Conservation (phyloP, 129 eudicot genomes). For the Escallonia rubra region DNA sequence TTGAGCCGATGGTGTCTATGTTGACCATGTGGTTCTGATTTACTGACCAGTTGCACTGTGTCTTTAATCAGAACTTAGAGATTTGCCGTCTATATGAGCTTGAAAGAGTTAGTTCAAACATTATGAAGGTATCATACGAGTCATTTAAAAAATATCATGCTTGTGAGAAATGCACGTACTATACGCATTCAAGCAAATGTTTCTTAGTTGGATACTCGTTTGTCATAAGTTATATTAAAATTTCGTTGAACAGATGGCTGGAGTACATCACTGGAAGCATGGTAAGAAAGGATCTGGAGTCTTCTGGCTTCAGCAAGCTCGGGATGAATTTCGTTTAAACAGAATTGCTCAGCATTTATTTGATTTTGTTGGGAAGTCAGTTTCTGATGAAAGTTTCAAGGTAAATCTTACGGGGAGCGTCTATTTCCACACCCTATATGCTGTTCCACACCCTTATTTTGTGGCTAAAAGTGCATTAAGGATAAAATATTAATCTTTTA, state of each 20-base stretch:
- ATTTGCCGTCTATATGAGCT: conserved; percentile 92
- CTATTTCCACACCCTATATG: no score
- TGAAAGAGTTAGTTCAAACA: conserved; percentile 56
- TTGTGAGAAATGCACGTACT: no score
- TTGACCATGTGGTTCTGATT: neutral
- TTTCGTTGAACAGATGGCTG: conserved; percentile 61
- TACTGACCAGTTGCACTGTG: neutral
- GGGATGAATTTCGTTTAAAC: conserved; percentile 75
- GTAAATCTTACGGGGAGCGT: conserved; percentile 15
- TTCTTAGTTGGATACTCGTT: no score
- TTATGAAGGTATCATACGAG: conserved; percentile 69
- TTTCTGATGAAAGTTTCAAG: conserved; percentile 89
- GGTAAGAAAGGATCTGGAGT: conserved; percentile 93
- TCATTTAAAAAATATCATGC: neutral
- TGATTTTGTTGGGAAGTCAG: conserved; percentile 91
- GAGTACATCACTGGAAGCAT: conserved; percentile 96
- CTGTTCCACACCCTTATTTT: no score
- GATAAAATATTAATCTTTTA: no score
- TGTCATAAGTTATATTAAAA: neutral
- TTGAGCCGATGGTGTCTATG: neutral
- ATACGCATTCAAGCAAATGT: neutral
- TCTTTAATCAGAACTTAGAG: conserved; percentile 61
- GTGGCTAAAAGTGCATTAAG: no score
- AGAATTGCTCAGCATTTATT: conserved; percentile 81
- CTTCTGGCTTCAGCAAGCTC: conserved; percentile 96